Base-by-base conservation (phyloP, 148 eudicot genomes). In the Vaccinium corymbosum region DNA sequence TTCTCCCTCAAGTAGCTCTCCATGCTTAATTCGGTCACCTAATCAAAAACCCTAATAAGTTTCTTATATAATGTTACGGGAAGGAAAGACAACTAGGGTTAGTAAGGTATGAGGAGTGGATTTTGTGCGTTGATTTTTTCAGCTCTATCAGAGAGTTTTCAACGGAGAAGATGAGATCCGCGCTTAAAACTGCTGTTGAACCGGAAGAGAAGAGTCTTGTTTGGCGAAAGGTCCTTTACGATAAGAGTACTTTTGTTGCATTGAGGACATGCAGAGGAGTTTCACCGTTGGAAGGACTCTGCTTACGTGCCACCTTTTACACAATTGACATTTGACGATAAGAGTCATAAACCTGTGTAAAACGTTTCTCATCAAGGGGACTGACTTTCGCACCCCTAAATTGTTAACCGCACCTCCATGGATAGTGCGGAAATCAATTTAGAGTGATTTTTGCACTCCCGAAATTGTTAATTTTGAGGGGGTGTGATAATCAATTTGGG, bases 1-100 rank as follows among this genome's bases (percentile, higher is more conserved):
- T 94, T 88, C 55, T 91, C 84, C 83, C 82, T 89, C 88, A 94
- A 86, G 84, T 93, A 94, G 76, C 84, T 86, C 87, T 94, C 96
- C 98, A 94, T 94, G 9, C 52, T 7, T 0, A 16, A 17, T 17
- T 56, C 17, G 1, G 19, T 4, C 13, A 27, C n/a, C 68, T 4
- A 62, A 62, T 64, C 32, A 1, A 64, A 22, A n/a, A 14, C 29
- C 6, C 71, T n/a, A n/a, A n/a, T 12, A 2, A 0, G 46, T 42
- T 22, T 62, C 70, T 62, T 5, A 20, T 11, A 22, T 6, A 19
- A 25, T 3, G 35, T 13, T 25, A 27, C 1, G 16, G 38, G 73
- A 68, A 68, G 20, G 7, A 59, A 16, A 2, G 7, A 59, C 20
- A 64, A 11, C 71, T 64, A 64, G 71, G 71, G 71, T 25, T 62